Base-by-base conservation (phyloP, 2,329 filamentous ascomycete genomes). In the Neonectria neomacrospora region DNA sequence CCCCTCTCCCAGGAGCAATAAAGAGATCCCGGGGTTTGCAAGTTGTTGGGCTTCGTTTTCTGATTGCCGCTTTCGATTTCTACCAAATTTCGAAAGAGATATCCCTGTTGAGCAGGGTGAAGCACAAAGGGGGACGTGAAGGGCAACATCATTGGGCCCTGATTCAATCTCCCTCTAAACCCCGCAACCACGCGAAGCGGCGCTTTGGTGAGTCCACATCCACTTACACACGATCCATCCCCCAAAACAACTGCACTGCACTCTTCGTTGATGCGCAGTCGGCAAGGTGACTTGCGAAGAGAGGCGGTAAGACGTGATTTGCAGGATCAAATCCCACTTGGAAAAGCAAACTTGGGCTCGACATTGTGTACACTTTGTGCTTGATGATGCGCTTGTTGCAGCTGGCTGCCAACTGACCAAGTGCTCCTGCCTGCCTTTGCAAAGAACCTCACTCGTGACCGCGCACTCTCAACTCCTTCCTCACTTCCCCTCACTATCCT, bases 11-110 rank as follows among this genome's bases (percentile, higher is more conserved):
- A 55, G 52, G 50, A 67, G 60, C 55, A 66, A 74, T 72, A 74
- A 74, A 74, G 71, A 59, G 54, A 66, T 67, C 58, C 56, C 58
- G 62, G 57, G 64, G 66, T 65, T 74, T 62, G 45, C 65, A 65
- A 20, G 64, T 51, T 62, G 52, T 66, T 52, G 41, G 50, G 63
- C 30, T 67, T 68, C 65, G 61, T 66, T 63, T 70, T 68, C 54
- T 60, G 34, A 51, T 59, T 59, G 3, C 56, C 61, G 63, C 63
- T 58, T 57, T 58, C 54, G 65, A 54, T 61, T 18, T 63, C 60
- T 57, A 58, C 63, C 64, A 70, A 65, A 63, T 55, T 54, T 70
- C 32, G 54, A 55, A 67, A 65, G 30, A 58, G 56, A 58, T 6
- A 56, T 32, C 54, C 50, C 54, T 54, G 45, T 58, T 23, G 42